Base-by-base conservation (phyloP, 2,329 filamentous ascomycete genomes). In the Arachnomyces sp. region DNA sequence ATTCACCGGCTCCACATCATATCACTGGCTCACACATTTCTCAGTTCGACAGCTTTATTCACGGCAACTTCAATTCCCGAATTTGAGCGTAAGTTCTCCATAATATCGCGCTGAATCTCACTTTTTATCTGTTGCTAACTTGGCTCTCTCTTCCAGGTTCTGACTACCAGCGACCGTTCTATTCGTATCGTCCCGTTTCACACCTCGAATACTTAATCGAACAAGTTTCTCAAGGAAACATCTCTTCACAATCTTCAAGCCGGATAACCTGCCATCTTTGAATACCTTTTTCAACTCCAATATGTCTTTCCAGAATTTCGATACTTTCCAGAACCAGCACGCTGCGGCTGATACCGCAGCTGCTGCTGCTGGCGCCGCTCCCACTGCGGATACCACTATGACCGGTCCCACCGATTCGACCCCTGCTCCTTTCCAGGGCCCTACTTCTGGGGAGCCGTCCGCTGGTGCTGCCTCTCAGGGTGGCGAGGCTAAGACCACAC, bases 291-390 rank as follows among this genome's bases (percentile, higher is more conserved):
- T 49, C 43, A 45, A 40, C 40, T 48, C 46, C 60, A 73, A 50
- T 43, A 82, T 82, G 79, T 79, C 76, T 59, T 82, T 79, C 68
- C 73, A 76, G 47, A 77, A 77, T 61, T 79, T 77, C 63, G 77
- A 81, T 54, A 68, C 72, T 49, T 79, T 76, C 61, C 75, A 74
- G 56, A 73, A 74, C 59, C 77, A 78, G 60, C 73, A 74, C 51
- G 64, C 65, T 49, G 68, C 72, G 49, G 75, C 75, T 60, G 72
- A 67, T 40, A 67, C 67, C 49, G 71, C 71, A 46, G 71, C 67
- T 43, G 65, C 65, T 40, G 60, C 65, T 45, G 56, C 66, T 46
- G 66, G 65, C 44, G 58, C 63, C 39, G 63, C 63, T 47, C 70
- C 71, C 51, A 62, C 70, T 49, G 69, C 68, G 48, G 73, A 70